Evolutionary conservation across 2,329 filamentous ascomycete genomes (phyloP).

Genomic region (Grosmannia huntii): DNA sequence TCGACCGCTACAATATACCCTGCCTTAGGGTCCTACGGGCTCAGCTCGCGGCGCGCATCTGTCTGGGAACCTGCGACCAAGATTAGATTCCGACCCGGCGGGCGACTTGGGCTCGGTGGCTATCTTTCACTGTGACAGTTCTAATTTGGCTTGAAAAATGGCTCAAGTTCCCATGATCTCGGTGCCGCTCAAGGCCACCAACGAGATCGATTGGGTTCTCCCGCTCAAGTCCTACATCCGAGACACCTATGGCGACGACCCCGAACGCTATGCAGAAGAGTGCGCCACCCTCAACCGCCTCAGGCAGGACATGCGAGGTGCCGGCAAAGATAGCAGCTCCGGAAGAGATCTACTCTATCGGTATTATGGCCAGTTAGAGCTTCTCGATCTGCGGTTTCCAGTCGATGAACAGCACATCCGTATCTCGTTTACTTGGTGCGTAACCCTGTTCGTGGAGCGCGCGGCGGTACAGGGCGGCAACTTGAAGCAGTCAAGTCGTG

Average conservation of each 20-base stretch:
- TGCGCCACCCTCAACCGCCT: conserved; percentile 87
- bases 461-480: background rate
- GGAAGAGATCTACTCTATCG: conserved; percentile 88
- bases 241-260: conserved; percentile 89
- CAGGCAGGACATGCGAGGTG: conserved; percentile 95
- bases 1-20: background rate
- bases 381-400: conserved; percentile 87
- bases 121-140: background rate
- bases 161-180: conserved; percentile 91
- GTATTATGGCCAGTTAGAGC: conserved; percentile 94
- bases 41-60: conserved; percentile 1
- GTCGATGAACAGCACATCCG: conserved; percentile 99
- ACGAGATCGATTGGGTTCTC: conserved; percentile 94
- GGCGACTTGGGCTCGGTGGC: background rate
- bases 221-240: conserved; percentile 91
- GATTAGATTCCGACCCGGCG: background rate
- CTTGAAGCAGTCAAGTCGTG: background rate
- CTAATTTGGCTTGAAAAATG: conserved; percentile 33
- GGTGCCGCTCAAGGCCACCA: conserved; percentile 82
- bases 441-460: background rate
- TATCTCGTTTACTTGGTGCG: conserved; percentile 93
- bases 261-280: conserved; percentile 90
- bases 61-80: background rate
- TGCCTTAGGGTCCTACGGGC: background rate
- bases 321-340: conserved; percentile 89